These are phyloP conservation scores for Mycena leptocephala DNA, from an alignment of 768 basidiomycete genomes.

Conservation along the genomic window DNA sequence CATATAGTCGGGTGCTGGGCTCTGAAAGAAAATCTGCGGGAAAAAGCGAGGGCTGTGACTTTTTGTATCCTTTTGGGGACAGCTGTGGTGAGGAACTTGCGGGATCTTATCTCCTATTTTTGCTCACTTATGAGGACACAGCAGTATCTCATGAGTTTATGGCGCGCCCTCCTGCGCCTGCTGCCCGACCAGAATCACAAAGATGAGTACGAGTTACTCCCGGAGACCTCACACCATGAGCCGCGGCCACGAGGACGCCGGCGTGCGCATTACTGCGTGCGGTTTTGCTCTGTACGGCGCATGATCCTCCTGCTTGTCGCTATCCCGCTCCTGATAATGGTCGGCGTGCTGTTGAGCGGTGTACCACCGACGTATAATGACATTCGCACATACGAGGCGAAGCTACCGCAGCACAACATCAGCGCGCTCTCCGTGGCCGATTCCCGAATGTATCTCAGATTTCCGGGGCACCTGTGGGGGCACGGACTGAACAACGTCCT, in stretches of 20 bases:
- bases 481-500: conserved; percentile 76
- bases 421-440: conserved; percentile 33
- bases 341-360: conserved; percentile 54
- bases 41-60: not conserved
- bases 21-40: not conserved
- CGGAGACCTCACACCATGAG: conserved; percentile 32
- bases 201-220: conserved; percentile 34
- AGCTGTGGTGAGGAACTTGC: conserved; percentile 10
- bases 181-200: conserved; percentile 2
- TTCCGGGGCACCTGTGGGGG: conserved; percentile 72
- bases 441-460: conserved; percentile 59
- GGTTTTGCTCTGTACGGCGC: conserved; percentile 47
- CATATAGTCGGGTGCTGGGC: not conserved
- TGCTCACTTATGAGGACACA: not conserved
- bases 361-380: conserved; percentile 58
- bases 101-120: not conserved
- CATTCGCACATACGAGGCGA: conserved; percentile 51
- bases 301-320: conserved; percentile 40
- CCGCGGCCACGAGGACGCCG: conserved; percentile 23
- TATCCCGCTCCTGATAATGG: conserved; percentile 40
- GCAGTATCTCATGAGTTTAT: conserved; percentile 26
- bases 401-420: conserved; percentile 57
- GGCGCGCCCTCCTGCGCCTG: conserved; percentile 22
- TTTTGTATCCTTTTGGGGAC: not conserved
- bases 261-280: conserved; percentile 25